Evolutionary conservation across 805 yeast species (phyloP).

Genomic region (Starmerella sirachaensis): DNA sequence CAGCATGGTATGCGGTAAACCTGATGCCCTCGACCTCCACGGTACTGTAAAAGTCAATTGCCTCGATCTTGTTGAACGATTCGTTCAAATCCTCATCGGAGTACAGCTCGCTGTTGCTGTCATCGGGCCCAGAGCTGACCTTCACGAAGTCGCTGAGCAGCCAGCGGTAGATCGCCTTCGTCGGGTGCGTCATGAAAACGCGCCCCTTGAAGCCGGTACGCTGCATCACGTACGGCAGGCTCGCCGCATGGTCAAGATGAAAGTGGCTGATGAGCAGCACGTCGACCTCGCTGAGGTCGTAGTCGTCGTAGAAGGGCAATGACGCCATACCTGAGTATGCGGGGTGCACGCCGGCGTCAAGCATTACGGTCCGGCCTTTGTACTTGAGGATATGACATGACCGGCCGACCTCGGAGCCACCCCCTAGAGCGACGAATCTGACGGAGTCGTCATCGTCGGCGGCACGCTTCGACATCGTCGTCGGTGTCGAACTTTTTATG

Average conservation of each 20-base stretch:
- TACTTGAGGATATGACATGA: slow-evolving; percentile 87
- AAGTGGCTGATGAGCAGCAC: slow-evolving; percentile 82
- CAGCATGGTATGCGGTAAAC: slow-evolving; percentile 97
- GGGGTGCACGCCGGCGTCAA: slow-evolving; percentile 98
- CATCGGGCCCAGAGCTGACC: slow-evolving; percentile 46
- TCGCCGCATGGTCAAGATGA: slow-evolving; percentile 96
- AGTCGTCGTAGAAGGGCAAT: slow-evolving; percentile 90
- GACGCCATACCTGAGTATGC: slow-evolving; percentile 83
- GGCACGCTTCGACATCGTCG: slow-evolving; percentile 23
- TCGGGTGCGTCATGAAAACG: slow-evolving; percentile 98
- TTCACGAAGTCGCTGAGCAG: slow-evolving; percentile 84
- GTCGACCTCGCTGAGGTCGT: slow-evolving; percentile 78
- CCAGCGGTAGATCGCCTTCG: slow-evolving; percentile 97
- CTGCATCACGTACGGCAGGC: slow-evolving; percentile 95
- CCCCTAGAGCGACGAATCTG: slow-evolving; percentile 82
- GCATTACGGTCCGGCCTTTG: slow-evolving; percentile 89
- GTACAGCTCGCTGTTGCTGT: slow-evolving; percentile 40
- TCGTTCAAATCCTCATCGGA: slow-evolving; percentile 81
- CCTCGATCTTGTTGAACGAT: slow-evolving; percentile 82
- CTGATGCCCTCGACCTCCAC: slow-evolving; percentile 87
- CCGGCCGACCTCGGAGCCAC: slow-evolving; percentile 97
- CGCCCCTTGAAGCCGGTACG: slow-evolving; percentile 90
- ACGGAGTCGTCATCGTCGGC: slow-evolving; percentile 32
- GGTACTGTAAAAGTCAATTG: slow-evolving; percentile 91
- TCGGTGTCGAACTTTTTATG: background rate